A percentile compares a stretch with the other conserved stretches of the same genome.
Conservation (phyloP, 257 asterid species). For the Fraxinus americana region DNA sequence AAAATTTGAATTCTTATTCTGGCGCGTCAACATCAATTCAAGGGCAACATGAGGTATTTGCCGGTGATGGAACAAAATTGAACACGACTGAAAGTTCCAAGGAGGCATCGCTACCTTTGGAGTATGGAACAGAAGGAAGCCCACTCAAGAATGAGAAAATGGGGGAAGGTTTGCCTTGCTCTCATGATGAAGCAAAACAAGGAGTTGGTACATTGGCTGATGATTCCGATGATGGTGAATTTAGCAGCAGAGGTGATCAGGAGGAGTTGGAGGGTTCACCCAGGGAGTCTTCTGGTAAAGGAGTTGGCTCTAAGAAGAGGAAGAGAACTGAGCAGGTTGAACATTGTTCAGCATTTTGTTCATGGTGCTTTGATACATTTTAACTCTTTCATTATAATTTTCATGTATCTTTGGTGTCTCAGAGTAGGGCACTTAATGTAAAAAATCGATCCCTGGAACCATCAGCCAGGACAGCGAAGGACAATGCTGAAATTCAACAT, state of each 20-base stretch:
- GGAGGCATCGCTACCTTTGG: constrained; percentile 34
- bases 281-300: constrained; percentile 52
- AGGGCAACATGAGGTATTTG: constrained; percentile 47
- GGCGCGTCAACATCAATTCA: constrained; percentile 45
- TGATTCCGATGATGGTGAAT: constrained; percentile 73
- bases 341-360: constrained; percentile 11
- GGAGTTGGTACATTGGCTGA: constrained; percentile 44
- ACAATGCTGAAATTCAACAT: constrained; percentile 41
- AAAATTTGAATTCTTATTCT: constrained; percentile 41
- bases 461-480: constrained; percentile 43
- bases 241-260: constrained; percentile 63
- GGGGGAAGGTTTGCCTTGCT: constrained; percentile 34
- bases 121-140: constrained; percentile 41
- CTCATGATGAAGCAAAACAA: constrained; percentile 52
- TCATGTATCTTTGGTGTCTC: constrained; percentile 6
- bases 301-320: constrained; percentile 64
- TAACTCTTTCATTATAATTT: background rate
- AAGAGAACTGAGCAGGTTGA: constrained; percentile 71
- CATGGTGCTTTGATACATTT: background rate
- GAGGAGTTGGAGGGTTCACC: constrained; percentile 49
- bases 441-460: constrained; percentile 39
- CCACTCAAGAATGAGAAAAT: constrained; percentile 53
- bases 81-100: constrained; percentile 39
- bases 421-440: constrained; percentile 54
- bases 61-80: constrained; percentile 35